Conservation (phyloP, 805 yeast species). For the Metschnikowia gelsemii region DNA sequence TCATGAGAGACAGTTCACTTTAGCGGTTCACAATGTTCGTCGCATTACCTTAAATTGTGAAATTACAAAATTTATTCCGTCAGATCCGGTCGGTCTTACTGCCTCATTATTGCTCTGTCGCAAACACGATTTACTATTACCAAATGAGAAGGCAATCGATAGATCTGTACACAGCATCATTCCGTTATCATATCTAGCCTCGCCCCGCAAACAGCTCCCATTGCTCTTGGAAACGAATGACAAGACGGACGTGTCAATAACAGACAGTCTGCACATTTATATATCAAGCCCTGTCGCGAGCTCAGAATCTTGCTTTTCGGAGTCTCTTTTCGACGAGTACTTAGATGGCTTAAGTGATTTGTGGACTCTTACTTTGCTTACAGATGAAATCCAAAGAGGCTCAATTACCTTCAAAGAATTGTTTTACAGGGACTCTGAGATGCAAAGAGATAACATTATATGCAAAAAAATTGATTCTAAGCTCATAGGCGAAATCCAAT, state of each 20-base stretch:
- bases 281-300: background rate
- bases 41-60: constrained; percentile 21
- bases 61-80: constrained; percentile 38
- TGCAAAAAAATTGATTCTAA: constrained; percentile 1
- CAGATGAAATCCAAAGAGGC: constrained; percentile 10
- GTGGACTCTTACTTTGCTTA: constrained; percentile 18
- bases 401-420: constrained; percentile 2
- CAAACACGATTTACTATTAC: constrained; percentile 45
- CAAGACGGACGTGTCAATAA: background rate
- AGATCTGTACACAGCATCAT: constrained; percentile 35
- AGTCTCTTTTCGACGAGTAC: constrained; percentile 11
- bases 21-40: constrained; percentile 53
- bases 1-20: constrained; percentile 33
- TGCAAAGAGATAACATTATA: background rate
- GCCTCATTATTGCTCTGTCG: constrained; percentile 46
- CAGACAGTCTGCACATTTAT: background rate
- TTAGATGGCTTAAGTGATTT: constrained; percentile 17
- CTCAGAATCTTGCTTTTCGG: background rate
- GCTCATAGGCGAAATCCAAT: constrained; percentile 10
- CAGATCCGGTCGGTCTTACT: constrained; percentile 58
- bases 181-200: constrained; percentile 48
- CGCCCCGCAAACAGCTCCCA: constrained; percentile 53
- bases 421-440: constrained; percentile 11
- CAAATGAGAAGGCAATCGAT: constrained; percentile 23
- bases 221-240: constrained; percentile 49